A percentile compares a stretch with the other conserved stretches of the same genome.
Evolutionary conservation across 768 basidiomycete species (phyloP).

Genomic region (Russula sp.): DNA sequence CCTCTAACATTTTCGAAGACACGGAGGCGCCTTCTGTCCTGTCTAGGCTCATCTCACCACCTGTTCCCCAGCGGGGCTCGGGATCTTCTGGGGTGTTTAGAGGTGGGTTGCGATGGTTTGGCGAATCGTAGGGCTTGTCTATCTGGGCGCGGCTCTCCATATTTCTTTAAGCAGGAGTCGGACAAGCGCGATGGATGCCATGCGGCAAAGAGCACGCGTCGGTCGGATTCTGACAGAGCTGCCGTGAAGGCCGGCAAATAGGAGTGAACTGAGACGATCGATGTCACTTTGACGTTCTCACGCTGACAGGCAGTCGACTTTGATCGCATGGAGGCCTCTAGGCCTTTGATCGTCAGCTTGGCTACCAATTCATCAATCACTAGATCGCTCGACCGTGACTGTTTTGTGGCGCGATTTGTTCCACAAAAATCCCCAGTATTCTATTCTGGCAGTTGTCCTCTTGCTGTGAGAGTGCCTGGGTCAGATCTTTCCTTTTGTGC

Average conservation of each 20-base stretch:
- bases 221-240: not conserved
- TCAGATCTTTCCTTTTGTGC: not conserved
- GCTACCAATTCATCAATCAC: not conserved
- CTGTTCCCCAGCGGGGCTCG: constrained; percentile 39
- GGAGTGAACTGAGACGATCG: not conserved
- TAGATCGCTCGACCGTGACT: not conserved
- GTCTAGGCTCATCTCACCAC: constrained; percentile 42
- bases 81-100: constrained; percentile 35
- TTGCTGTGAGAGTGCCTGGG: not conserved
- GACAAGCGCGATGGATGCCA: constrained; percentile 19
- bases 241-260: not conserved
- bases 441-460: not conserved
- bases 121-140: constrained; percentile 45
- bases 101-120: constrained; percentile 50
- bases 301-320: not conserved
- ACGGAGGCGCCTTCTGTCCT: constrained; percentile 40
- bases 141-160: not conserved
- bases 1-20: constrained; percentile 38
- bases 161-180: constrained; percentile 41
- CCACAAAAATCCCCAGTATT: not conserved
- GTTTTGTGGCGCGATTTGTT: not conserved
- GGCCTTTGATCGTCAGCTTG: not conserved
- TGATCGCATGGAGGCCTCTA: not conserved
- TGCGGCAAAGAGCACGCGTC: not conserved
- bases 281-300: not conserved